Evolutionary conservation across 805 yeast genomes (phyloP).

Genomic region (Ogataea neopini): DNA sequence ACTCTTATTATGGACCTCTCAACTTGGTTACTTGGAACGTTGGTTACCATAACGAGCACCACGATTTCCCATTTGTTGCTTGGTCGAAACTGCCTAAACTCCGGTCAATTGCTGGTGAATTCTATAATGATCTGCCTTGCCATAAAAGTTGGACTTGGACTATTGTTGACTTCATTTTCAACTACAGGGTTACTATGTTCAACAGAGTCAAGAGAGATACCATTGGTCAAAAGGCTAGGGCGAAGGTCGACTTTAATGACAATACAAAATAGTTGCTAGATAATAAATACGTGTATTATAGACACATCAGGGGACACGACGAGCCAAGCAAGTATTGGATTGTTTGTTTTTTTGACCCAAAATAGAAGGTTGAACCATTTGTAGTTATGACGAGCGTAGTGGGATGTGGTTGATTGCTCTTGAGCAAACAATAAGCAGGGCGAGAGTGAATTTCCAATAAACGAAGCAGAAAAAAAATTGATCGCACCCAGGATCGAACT

Average conservation of each 20-base stretch:
- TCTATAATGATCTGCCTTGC: slow-evolving; percentile 75
- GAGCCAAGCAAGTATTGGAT: neutral
- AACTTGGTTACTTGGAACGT: slow-evolving; percentile 87
- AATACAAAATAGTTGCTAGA: slow-evolving; percentile 27
- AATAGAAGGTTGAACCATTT: no score
- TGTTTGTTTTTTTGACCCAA: neutral
- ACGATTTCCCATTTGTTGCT: slow-evolving; percentile 91
- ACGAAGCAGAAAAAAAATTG: no score
- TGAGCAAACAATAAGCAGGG: no score
- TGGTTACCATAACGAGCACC: slow-evolving; percentile 93
- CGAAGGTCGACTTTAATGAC: slow-evolving; percentile 35
- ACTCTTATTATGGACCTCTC: slow-evolving; percentile 81
- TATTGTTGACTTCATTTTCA: slow-evolving; percentile 67
- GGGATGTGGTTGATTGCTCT: no score
- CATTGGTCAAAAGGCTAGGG: slow-evolving; percentile 36
- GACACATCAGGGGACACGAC: no score
- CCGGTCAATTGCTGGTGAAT: slow-evolving; percentile 70
- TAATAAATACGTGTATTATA: no score
- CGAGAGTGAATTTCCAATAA: no score
- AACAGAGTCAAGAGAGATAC: slow-evolving; percentile 73
- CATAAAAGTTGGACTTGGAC: slow-evolving; percentile 81
- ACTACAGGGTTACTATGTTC: slow-evolving; percentile 69
- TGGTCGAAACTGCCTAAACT: slow-evolving; percentile 78
- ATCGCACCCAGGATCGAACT: slow-evolving; percentile 99
- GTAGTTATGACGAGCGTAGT: no score